phyloP scores from a whole-genome alignment of 192 early-diverging fungal genomes.

The Irineochytrium annulatum region DNA sequence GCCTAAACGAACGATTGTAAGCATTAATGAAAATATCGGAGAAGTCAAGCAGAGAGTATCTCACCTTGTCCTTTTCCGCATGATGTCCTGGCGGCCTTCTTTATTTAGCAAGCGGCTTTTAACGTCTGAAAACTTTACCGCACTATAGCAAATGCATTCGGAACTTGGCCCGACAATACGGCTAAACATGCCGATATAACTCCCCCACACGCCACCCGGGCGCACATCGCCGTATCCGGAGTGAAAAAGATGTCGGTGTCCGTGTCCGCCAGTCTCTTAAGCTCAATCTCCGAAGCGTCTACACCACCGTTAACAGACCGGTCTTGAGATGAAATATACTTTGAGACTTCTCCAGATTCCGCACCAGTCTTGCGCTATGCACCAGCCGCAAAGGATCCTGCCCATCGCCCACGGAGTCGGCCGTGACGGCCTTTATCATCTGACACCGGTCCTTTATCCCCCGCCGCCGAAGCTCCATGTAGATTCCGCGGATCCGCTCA shows the following conservation, averaged over 20 bases:
- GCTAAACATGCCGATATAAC: constrained; percentile 67
- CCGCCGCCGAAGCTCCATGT: not conserved
- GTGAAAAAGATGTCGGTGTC: constrained; percentile 33
- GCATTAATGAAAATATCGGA: not conserved
- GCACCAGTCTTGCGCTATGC: not conserved
- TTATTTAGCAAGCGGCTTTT: not conserved
- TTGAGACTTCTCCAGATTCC: not conserved
- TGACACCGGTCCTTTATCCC: not conserved
- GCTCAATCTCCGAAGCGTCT: no score
- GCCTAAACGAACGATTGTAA: not conserved
- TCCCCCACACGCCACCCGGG: constrained; percentile 71
- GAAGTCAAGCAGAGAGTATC: not conserved
- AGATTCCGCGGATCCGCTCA: not conserved
- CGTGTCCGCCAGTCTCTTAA: not conserved
- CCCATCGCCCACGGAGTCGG: not conserved
- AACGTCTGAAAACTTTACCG: constrained; percentile 12
- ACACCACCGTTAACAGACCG: no score
- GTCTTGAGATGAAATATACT: not conserved
- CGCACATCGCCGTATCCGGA: constrained; percentile 18
- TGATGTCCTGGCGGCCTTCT: constrained; percentile 89
- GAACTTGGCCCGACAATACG: constrained; percentile 58
- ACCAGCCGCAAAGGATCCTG: not conserved
- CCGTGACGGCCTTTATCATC: not conserved
- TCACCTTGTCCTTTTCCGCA: constrained; percentile 62
- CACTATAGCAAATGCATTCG: constrained; percentile 82